Percentiles rank a stretch among this genome's conserved stretches.
Conservation (phyloP, 2,329 filamentous ascomycete species). For the Aphanocladium album region DNA sequence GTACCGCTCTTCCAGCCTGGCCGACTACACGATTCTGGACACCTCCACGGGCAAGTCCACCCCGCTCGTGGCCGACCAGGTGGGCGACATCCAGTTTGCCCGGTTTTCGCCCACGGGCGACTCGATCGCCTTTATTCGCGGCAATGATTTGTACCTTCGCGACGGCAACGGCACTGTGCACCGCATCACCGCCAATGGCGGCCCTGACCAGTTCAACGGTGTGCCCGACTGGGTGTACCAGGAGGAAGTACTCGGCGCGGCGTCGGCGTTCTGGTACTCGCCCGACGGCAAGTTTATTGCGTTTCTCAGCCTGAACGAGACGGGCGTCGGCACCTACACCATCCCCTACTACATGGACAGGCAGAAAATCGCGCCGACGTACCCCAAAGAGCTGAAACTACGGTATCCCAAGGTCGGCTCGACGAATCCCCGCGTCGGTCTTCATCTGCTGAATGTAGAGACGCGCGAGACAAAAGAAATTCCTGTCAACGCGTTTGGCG, state of each 20-base stretch:
- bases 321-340: constrained; percentile 60
- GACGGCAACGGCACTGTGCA: constrained; percentile 44
- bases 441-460: constrained; percentile 53
- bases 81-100: constrained; percentile 63
- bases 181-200: constrained; percentile 55
- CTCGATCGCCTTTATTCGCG: constrained; percentile 62
- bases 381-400: constrained; percentile 57
- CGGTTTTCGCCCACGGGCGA: constrained; percentile 53
- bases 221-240: constrained; percentile 82
- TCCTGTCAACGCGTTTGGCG: constrained; percentile 51
- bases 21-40: constrained; percentile 61
- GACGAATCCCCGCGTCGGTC: constrained; percentile 59
- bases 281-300: constrained; percentile 80
- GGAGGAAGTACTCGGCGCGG: constrained; percentile 55
- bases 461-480: constrained; percentile 41
- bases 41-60: constrained; percentile 50
- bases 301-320: constrained; percentile 83
- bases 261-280: constrained; percentile 89
- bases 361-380: constrained; percentile 51
- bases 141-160: constrained; percentile 57
- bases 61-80: constrained; percentile 54
- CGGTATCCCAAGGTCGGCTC: constrained; percentile 66
- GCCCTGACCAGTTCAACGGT: constrained; percentile 58
- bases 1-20: constrained; percentile 64
- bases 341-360: constrained; percentile 63